Conservation (phyloP, 2,329 filamentous ascomycete genomes). For the Parastagonospora nodorum region DNA sequence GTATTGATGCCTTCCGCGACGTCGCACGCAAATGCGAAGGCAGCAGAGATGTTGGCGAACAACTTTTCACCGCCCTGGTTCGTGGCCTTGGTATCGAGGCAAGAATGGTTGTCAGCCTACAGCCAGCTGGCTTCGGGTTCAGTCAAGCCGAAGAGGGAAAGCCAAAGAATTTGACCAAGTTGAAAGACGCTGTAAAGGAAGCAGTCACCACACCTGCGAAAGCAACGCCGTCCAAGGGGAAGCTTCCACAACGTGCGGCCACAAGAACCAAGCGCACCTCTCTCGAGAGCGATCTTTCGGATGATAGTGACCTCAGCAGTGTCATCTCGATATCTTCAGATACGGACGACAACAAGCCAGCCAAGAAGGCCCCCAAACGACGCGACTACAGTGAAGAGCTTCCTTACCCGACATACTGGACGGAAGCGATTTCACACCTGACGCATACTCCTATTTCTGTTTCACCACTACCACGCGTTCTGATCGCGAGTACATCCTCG, state of each 20-base stretch:
- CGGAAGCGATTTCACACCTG: conserved; percentile 81
- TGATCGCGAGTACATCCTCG: conserved; percentile 63
- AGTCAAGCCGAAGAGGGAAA: conserved; percentile 82
- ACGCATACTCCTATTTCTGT: conserved; percentile 80
- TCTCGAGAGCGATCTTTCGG: conserved; percentile 42
- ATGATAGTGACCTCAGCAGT: conserved; percentile 51
- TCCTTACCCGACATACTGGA: conserved; percentile 89
- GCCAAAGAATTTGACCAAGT: conserved; percentile 44
- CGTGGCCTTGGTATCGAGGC: conserved; percentile 81
- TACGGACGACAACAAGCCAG: conserved; percentile 58
- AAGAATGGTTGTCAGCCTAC: conserved; percentile 81
- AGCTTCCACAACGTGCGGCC: conserved; percentile 5
- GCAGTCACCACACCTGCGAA: neutral
- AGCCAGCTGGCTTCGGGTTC: conserved; percentile 89
- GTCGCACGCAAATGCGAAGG: conserved; percentile 74
- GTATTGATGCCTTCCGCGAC: conserved; percentile 69
- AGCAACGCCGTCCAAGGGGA: conserved; percentile 4
- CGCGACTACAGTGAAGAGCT: conserved; percentile 74
- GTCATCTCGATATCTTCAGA: conserved; percentile 52
- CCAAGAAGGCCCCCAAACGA: conserved; percentile 49
- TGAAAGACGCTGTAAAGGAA: conserved; percentile 14
- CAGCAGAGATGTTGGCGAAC: conserved; percentile 84
- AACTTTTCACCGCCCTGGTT: conserved; percentile 86
- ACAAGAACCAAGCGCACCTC: conserved; percentile 6
- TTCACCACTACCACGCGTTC: conserved; percentile 65